These are phyloP conservation scores for Penicillium atrosanguineum DNA, from an alignment of 495 filamentous ascomycete species.

Conservation along the genomic window DNA sequence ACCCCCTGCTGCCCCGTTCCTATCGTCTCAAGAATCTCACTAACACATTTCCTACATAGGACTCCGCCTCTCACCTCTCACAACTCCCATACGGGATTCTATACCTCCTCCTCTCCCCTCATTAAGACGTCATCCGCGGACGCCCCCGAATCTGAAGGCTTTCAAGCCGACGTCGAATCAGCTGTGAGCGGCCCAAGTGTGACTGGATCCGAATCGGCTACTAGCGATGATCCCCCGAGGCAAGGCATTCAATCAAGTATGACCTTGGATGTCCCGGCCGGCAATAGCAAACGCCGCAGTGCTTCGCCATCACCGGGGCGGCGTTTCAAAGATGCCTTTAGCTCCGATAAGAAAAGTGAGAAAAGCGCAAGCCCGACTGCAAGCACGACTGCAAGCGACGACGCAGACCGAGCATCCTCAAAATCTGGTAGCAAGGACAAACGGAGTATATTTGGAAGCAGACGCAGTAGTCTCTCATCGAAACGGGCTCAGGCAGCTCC, in stretches of 20 bases:
- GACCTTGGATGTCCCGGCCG: constrained; percentile 32
- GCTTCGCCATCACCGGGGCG: constrained; percentile 46
- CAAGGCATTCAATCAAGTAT: constrained; percentile 24
- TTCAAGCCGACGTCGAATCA: constrained; percentile 29
- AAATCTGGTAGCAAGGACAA: constrained; percentile 35
- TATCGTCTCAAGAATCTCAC: constrained; percentile 5
- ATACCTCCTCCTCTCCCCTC: constrained; percentile 79
- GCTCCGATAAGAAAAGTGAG: constrained; percentile 32
- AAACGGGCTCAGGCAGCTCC: constrained; percentile 32
- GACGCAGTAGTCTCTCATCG: constrained; percentile 42
- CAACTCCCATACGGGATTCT: constrained; percentile 74
- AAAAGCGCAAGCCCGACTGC: constrained; percentile 4
- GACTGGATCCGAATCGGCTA: constrained; percentile 24
- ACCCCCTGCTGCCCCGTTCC: not conserved
- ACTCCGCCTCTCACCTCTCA: constrained; percentile 65
- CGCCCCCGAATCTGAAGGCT: constrained; percentile 21
- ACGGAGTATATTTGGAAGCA: constrained; percentile 30
- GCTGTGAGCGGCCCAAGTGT: constrained; percentile 30
- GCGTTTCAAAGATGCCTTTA: constrained; percentile 47
- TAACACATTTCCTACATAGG: constrained; percentile 33
- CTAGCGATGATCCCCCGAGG: constrained; percentile 19
- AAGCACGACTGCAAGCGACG: constrained; percentile 25
- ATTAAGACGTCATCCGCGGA: constrained; percentile 58
- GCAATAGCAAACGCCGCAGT: constrained; percentile 35
- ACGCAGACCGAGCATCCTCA: constrained; percentile 41